phyloP scores from a whole-genome alignment of 2,329 filamentous ascomycete genomes.

The Arthroderma uncinatum region DNA sequence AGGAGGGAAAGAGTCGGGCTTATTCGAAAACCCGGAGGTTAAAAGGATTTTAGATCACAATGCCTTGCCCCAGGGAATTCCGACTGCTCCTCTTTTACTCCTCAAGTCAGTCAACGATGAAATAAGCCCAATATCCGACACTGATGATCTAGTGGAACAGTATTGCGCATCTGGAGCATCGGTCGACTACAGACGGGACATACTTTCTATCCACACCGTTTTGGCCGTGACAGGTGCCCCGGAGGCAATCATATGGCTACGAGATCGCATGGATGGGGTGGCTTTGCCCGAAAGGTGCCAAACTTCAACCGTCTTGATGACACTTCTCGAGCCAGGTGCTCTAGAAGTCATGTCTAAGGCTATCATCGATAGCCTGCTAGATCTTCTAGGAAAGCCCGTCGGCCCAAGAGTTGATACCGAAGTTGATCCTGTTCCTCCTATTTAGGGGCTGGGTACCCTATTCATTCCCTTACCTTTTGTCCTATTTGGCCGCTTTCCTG shows the following conservation, averaged over 20 bases:
- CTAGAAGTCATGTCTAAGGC: slow-evolving; percentile 8
- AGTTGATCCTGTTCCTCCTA: background rate
- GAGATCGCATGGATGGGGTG: slow-evolving; percentile 17
- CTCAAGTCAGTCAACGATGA: slow-evolving; percentile 43
- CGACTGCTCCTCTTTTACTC: slow-evolving; percentile 39
- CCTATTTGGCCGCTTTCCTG: background rate
- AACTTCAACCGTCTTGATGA: slow-evolving; percentile 5
- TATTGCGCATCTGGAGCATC: slow-evolving; percentile 35
- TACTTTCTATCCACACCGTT: slow-evolving; percentile 32
- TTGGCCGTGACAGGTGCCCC: slow-evolving; percentile 26
- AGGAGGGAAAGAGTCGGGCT: slow-evolving; percentile 11
- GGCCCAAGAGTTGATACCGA: background rate
- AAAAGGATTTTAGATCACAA: slow-evolving; percentile 17
- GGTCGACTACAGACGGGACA: slow-evolving; percentile 38
- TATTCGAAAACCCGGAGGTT: slow-evolving; percentile 15
- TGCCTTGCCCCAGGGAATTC: slow-evolving; percentile 31
- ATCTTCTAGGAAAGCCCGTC: slow-evolving; percentile 11
- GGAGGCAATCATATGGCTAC: slow-evolving; percentile 25
- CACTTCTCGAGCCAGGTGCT: slow-evolving; percentile 8
- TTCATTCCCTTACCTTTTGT: background rate
- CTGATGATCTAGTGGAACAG: slow-evolving; percentile 33
- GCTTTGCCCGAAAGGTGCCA: slow-evolving; percentile 4
- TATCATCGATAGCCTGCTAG: slow-evolving; percentile 8
- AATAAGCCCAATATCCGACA: slow-evolving; percentile 34
- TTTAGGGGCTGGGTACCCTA: background rate